Evolutionary conservation across 345 rosid species (phyloP).

Genomic region (Cochlearia excelsa): DNA sequence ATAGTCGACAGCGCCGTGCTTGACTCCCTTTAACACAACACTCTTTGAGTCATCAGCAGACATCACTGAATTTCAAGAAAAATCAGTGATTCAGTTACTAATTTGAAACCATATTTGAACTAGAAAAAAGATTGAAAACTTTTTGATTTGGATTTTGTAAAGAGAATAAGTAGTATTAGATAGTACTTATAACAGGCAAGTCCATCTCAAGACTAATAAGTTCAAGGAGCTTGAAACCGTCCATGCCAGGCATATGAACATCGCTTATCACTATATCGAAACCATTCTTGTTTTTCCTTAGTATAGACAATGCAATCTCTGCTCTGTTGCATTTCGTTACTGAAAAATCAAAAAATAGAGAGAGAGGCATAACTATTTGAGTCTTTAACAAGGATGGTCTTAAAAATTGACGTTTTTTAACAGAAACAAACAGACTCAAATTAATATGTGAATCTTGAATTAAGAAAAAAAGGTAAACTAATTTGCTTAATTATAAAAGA

Average conservation of each 20-base stretch:
- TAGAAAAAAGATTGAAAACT: not conserved
- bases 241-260: conserved; percentile 93
- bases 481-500: no score
- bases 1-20: conserved; percentile 83
- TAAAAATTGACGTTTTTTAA: not conserved
- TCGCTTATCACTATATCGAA: conserved; percentile 82
- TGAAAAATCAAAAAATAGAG: conserved; percentile 39
- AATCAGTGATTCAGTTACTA: not conserved
- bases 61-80: conserved; percentile 59
- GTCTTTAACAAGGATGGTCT: not conserved
- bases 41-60: conserved; percentile 78
- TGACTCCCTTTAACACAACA: conserved; percentile 72
- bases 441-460: conserved; percentile 22
- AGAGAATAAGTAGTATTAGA: not conserved
- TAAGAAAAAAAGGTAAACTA: conserved; percentile 7
- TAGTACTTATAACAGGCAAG: conserved; percentile 85
- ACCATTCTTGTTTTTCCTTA: conserved; percentile 47
- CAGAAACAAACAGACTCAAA: conserved; percentile 6
- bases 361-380: conserved; percentile 13
- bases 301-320: conserved; percentile 59
- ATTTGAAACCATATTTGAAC: not conserved
- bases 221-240: conserved; percentile 77
- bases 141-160: not conserved
- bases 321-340: conserved; percentile 91
- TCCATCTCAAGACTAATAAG: conserved; percentile 77